Evolutionary conservation across 352 stramenopile species (phyloP).

Genomic region (Globisporangium acanthophoron): DNA sequence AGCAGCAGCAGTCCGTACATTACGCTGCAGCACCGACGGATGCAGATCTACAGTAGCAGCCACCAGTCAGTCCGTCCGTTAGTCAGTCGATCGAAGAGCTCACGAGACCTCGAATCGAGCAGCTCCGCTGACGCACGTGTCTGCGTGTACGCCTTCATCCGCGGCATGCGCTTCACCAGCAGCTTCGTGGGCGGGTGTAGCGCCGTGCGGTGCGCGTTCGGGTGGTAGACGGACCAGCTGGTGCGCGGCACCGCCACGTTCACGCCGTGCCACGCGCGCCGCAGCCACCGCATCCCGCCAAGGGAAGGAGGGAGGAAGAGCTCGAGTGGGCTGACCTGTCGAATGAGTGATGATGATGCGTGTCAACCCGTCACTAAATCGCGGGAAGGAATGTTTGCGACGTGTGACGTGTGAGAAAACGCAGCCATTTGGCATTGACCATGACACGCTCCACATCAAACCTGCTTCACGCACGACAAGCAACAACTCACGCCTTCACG

Average conservation of each 20-base stretch:
- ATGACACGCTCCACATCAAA: too few relatives aligned
- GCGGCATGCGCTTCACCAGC: constrained; percentile 24
- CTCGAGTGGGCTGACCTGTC: background rate
- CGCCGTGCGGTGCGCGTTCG: constrained; percentile 14
- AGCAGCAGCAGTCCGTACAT: constrained; percentile 10
- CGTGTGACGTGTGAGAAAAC: too few relatives aligned
- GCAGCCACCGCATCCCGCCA: constrained; percentile 25
- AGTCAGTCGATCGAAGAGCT: too few relatives aligned
- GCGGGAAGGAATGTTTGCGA: too few relatives aligned
- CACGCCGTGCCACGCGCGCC: constrained; percentile 13
- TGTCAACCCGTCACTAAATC: constrained; percentile 4
- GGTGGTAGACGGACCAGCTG: constrained; percentile 52
- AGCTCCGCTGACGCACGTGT: constrained; percentile 19
- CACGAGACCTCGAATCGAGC: too few relatives aligned
- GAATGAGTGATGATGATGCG: background rate
- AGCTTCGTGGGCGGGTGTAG: constrained; percentile 33
- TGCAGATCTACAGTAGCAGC: constrained; percentile 2
- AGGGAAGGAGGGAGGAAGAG: too few relatives aligned
- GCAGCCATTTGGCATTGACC: too few relatives aligned
- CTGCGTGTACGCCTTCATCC: constrained; percentile 32
- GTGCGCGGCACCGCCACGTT: constrained; percentile 22
- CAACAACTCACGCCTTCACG: too few relatives aligned
- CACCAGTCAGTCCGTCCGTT: too few relatives aligned
- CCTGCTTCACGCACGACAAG: too few relatives aligned
- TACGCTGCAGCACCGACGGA: constrained; percentile 36